Evolutionary conservation across 2,329 filamentous ascomycete genomes (phyloP), one percentile per base, ranked within the genome.

Genomic region (Aspergillus thermomutatus): DNA sequence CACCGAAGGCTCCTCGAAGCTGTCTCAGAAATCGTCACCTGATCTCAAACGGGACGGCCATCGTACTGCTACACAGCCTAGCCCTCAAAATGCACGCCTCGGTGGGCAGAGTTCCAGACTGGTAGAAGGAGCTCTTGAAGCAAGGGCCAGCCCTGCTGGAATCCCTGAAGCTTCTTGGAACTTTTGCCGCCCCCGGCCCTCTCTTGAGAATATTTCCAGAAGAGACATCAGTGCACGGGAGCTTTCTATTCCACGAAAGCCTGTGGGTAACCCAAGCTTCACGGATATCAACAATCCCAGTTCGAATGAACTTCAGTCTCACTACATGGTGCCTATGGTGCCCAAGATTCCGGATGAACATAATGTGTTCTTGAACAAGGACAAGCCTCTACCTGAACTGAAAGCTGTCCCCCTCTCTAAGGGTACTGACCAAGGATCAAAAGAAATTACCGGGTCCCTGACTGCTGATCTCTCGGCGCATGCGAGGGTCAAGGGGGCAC

Each of bases 161-260:
- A 48, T 14, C 31, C 49, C 48, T 21, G 52, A 37, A 17, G 21
- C 40, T 17, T 26, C 52, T 19, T 55, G 46, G 9, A 57, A 59
- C 23, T 59, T 57, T 10, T 62, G 60, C 19, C 55, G 59, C 11
- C 54, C 63, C 5, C 53, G 57, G 19, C 34, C 57, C 5, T 57
- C 55, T 11, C 34, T 60, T 10, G 60, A 64, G 11, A 54, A 27
- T 21, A 17, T 53, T 19, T 26, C 48, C 17, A 63, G 48, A 52
- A 45, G 55, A 7, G 57, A 60, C 52, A 45, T 56, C 40, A 57
- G 53, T 23, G 55, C 48, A 19, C 56, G 58, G 21, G 57, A 64
- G 21, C 27, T 53, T 26, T 50, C 59, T 6, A 55, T 61, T 19
- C 53, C 49, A 14, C 59, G 59, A 6, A 63, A 63, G 46, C 54